phyloP scores from a whole-genome alignment of 2,329 filamentous ascomycete genomes.

The Pestalotiopsis sp. region DNA sequence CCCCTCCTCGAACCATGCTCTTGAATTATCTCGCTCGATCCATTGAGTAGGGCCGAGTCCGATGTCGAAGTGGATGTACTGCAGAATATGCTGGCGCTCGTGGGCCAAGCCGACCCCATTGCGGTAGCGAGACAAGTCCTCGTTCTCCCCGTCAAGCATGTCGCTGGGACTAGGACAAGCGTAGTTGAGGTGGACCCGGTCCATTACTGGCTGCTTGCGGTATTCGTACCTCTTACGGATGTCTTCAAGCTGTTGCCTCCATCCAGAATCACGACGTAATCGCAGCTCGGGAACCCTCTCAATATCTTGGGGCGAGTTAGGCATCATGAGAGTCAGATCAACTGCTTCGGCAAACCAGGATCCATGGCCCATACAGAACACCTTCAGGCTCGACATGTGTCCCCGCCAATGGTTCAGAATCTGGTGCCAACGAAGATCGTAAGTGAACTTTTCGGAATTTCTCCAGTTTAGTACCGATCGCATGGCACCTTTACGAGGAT shows the following conservation, averaged over 20 bases:
- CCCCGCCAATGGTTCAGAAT: conserved; percentile 12
- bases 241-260: not conserved
- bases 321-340: not conserved
- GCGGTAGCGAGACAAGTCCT: not conserved
- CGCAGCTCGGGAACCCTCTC: not conserved
- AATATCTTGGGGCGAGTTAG: not conserved
- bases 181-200: conserved; percentile 11
- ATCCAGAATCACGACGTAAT: not conserved
- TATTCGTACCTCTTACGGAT: not conserved
- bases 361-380: conserved; percentile 10
- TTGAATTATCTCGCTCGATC: conserved; percentile 5
- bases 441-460: conserved; percentile 1
- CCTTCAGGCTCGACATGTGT: conserved; percentile 4
- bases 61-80: conserved; percentile 14
- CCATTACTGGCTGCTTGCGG: not conserved
- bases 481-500: conserved; percentile 2
- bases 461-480: not conserved
- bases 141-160: not conserved
- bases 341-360: not conserved
- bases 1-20: not conserved
- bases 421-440: conserved; percentile 15
- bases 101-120: not conserved
- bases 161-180: conserved; percentile 11
- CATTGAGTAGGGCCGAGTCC: conserved; percentile 7
- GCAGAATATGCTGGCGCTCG: conserved; percentile 8